A percentile compares a stretch with the other conserved stretches of the same genome.
These are phyloP conservation scores for Phytophthora pinifolia DNA, from an alignment of 352 stramenopile species.

Conservation along the genomic window DNA sequence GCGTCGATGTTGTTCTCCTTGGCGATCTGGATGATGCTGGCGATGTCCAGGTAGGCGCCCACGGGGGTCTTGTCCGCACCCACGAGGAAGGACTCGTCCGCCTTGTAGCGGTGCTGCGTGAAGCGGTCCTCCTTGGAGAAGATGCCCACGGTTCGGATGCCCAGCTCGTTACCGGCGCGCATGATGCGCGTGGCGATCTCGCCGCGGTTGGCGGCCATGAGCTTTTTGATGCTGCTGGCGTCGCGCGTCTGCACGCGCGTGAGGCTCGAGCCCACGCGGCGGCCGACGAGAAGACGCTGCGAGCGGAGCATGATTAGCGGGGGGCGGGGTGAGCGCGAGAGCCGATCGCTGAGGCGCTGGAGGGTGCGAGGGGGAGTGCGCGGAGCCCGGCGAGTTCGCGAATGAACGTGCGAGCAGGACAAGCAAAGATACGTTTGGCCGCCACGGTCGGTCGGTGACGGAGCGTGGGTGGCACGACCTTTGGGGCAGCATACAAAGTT, in stretches of 20 bases:
- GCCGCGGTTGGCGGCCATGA: conserved; percentile 97
- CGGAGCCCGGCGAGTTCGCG: conserved; percentile 17
- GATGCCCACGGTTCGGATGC: conserved; percentile 89
- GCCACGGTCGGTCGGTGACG: conserved; percentile 14
- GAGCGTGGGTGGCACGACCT: conserved; percentile 16
- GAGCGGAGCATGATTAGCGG: conserved; percentile 39
- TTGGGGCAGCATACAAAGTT: conserved; percentile 27
- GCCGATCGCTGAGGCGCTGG: conserved; percentile 14
- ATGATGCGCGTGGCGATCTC: conserved; percentile 98
- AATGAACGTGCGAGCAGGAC: conserved; percentile 18
- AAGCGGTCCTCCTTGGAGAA: conserved; percentile 94
- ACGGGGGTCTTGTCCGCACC: conserved; percentile 91
- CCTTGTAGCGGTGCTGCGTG: conserved; percentile 97
- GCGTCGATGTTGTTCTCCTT: conserved; percentile 92
- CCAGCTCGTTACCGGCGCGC: conserved; percentile 93
- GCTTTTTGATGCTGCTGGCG: conserved; percentile 91
- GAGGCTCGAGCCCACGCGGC: conserved; percentile 21
- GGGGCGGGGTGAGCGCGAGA: conserved; percentile 5
- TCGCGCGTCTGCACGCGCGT: conserved; percentile 41
- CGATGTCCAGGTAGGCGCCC: conserved; percentile 95
- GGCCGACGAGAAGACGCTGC: conserved; percentile 32
- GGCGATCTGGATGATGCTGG: conserved; percentile 92
- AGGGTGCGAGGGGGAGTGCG: conserved; percentile 3
- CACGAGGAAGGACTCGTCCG: conserved; percentile 95
- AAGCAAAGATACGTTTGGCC: conserved; percentile 26